A percentile compares a stretch with the other conserved stretches of the same genome.
Evolutionary conservation across 2,329 filamentous ascomycete species (phyloP).

Genomic region (Lecanicillium sp.): DNA sequence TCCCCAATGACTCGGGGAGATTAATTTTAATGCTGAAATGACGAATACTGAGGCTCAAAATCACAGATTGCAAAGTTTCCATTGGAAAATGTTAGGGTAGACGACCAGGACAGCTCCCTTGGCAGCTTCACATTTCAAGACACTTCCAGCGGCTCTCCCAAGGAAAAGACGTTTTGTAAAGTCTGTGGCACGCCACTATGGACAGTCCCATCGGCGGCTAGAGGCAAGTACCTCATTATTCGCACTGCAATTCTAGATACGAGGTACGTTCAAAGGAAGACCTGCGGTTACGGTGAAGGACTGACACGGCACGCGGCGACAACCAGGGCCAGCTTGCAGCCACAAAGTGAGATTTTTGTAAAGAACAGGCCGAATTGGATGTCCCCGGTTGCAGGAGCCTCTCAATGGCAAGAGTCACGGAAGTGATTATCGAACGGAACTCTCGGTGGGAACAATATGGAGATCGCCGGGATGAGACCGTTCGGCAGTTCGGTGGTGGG

Average conservation of each 20-base stretch:
- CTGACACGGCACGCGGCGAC: slow-evolving; percentile 1
- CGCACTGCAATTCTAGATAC: slow-evolving; percentile 15
- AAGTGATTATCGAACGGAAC: slow-evolving; percentile 9
- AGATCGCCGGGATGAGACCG: too few relatives aligned
- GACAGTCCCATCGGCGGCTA: slow-evolving; percentile 18
- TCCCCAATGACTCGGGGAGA: too few relatives aligned
- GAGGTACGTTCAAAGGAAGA: too few relatives aligned
- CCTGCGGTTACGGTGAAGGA: slow-evolving; percentile 6
- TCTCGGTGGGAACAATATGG: too few relatives aligned
- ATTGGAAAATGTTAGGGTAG: slow-evolving; percentile 9
- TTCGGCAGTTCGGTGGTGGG: too few relatives aligned
- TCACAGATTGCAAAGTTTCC: slow-evolving; percentile 22
- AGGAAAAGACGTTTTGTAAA: slow-evolving; percentile 19
- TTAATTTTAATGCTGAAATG: too few relatives aligned
- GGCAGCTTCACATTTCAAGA: slow-evolving; percentile 12
- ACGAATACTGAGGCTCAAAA: too few relatives aligned
- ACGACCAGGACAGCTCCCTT: slow-evolving; percentile 6
- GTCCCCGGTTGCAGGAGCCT: slow-evolving; percentile 11
- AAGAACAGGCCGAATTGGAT: slow-evolving; percentile 19
- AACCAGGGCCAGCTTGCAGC: slow-evolving; percentile 12
- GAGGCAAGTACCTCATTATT: slow-evolving; percentile 16
- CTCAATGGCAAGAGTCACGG: slow-evolving; percentile 19
- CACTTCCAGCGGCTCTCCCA: slow-evolving; percentile 17
- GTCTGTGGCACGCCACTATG: slow-evolving; percentile 18
- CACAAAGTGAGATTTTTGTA: slow-evolving; percentile 20